A percentile compares a stretch with the other conserved stretches of the same genome.
Conservation (phyloP, 1,139 yeast genomes). For the Taphrina wiesneri region DNA sequence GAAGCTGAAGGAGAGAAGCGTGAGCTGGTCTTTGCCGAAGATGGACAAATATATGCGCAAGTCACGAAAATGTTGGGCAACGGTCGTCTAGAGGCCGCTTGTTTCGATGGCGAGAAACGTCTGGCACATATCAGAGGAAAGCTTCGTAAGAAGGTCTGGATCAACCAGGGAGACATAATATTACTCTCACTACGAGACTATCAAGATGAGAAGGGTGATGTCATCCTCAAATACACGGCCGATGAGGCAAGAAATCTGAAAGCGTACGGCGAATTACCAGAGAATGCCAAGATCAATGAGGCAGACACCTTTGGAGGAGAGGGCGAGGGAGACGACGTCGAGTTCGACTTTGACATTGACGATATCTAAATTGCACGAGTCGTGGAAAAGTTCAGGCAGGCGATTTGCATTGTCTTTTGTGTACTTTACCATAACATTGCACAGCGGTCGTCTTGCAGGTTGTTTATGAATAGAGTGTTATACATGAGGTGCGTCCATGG, state of each 20-base stretch:
- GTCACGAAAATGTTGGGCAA: slow-evolving; percentile 98
- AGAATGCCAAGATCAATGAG: slow-evolving; percentile 85
- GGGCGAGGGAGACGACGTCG: slow-evolving; percentile 87
- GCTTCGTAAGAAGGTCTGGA: slow-evolving; percentile 96
- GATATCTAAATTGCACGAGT: slow-evolving; percentile 47
- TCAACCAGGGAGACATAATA: slow-evolving; percentile 97
- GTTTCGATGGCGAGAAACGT: slow-evolving; percentile 92
- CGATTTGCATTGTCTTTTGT: slow-evolving; percentile 8
- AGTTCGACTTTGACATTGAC: slow-evolving; percentile 97
- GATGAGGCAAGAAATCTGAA: slow-evolving; percentile 98
- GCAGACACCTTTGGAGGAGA: slow-evolving; percentile 96
- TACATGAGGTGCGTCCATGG: neutral
- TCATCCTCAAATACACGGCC: slow-evolving; percentile 91
- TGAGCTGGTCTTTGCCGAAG: slow-evolving; percentile 87
- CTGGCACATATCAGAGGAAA: slow-evolving; percentile 98
- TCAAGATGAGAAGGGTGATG: slow-evolving; percentile 98
- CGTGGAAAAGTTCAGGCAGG: slow-evolving; percentile 5
- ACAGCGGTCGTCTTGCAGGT: neutral
- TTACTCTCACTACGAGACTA: slow-evolving; percentile 95
- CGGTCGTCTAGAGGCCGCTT: slow-evolving; percentile 91
- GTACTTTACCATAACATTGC: slow-evolving; percentile 8
- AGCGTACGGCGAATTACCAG: slow-evolving; percentile 94
- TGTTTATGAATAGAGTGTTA: neutral
- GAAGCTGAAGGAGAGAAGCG: slow-evolving; percentile 89
- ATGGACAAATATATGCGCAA: slow-evolving; percentile 98